Base-by-base conservation (phyloP, 2,329 filamentous ascomycete genomes). In the Aspergillus novoparasiticus region DNA sequence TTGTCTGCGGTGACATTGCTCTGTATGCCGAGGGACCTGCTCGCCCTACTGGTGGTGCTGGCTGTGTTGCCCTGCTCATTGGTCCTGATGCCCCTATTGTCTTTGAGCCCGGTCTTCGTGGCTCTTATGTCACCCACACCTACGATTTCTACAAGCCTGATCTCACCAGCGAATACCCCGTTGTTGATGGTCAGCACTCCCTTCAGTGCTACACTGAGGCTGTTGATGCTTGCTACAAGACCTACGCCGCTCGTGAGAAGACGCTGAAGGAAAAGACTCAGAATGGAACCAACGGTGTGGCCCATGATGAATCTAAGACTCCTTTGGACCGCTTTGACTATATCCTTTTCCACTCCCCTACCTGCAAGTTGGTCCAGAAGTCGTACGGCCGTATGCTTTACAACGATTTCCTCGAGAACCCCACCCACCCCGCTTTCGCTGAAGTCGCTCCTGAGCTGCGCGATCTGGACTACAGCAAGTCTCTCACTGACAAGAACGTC, bases 131-230 rank as follows among this genome's bases (percentile, higher is more conserved):
- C 88, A 85, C 89, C 79, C 91, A 94, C 81, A 89, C 89, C 72
- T 95, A 94, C 80, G 91, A 94, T 80, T 94, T 94, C 79, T 94
- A 93, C 88, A 94, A 94, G 88, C 91, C 91, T 73, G 91, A 94
- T 80, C 84, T 94, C 69, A 91, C 91, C 74, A 92, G 89, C 86
- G 91, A 94, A 82, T 94, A 94, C 82, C 91, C 91, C 68, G 89
- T 92, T 75, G 91, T 94, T 63, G 91, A 94, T 73, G 91, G 91
- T 65, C 91, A 94, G 79, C 93, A 89, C 85, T 94, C 91, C 56
- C 79, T 93, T 77, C 90, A 83, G 79, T 94, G 91, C 86, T 94
- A 94, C 82, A 91, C 85, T 68, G 86, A 91, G 82, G 91, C 91
- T 57, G 88, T 94, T 30, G 91, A 94, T 76, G 86, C 87, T 61